Evolutionary conservation across 768 basidiomycete genomes (phyloP), one percentile per base, ranked within the genome.

Genomic region (button mushroom (Agaricus bisporus)): DNA sequence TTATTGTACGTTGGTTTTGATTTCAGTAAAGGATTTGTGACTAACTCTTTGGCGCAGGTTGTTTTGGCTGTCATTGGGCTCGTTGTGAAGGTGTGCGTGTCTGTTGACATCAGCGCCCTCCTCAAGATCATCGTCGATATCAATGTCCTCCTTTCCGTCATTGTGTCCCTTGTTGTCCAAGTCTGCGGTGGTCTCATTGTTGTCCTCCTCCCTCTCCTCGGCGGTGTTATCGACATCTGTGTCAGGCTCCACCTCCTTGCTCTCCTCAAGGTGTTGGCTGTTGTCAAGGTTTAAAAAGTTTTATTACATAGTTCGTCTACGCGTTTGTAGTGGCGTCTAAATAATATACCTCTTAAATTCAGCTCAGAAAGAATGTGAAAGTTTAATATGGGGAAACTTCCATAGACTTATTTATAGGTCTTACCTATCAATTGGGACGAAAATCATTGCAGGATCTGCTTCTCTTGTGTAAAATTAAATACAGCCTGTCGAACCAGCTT

Each of bases 1-100:
- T 59, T 25, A 25, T 52, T 11, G 56, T 29, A 32, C 48, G 63
- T 49, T 56, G 20, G 56, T 62, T 55, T 15, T 3, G 8, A 18
- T n/a, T 14, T 2, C 15, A 20, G 15, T 42, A 5, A 38, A 11
- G 56, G 32, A 11, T 49, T 18, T 26, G 14, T 10, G 12, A 20
- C 5, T 29, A 11, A 22, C 22, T 14, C 10, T 32, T 11, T 20
- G 18, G 5, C 37, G 1, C 14, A 50, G 48, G 43, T 41, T 26
- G 39, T 50, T 20, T 11, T 51, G 26, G 14, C 37, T 17, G 45
- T n/a, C 20, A 7, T 49, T 26, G 41, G 42, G 9, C 32, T 49
- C 0, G 48, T 50, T 38, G 15, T 56, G 32, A 48, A 49, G 48
- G 5, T 20, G 17, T 28, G 43, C 15, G 48, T 22, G 38, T 54